Evolutionary conservation across 345 rosid genomes (phyloP).

Genomic region (Brassica incana): DNA sequence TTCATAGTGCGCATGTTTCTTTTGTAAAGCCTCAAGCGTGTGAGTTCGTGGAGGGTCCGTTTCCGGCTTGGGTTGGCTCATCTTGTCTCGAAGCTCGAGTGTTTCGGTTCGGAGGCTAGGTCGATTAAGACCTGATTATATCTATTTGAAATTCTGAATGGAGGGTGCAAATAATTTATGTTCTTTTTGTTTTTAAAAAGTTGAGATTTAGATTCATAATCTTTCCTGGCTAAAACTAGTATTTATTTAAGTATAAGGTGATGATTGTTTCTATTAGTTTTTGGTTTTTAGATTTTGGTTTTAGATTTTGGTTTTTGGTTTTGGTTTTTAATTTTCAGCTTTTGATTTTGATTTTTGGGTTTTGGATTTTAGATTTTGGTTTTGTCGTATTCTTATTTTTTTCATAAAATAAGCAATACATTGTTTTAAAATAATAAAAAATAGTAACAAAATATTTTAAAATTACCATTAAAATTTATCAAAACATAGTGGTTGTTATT

Average conservation of each 20-base stretch:
- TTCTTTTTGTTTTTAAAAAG: background rate
- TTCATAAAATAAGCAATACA: no score
- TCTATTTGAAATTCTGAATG: background rate
- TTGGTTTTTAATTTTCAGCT: no score
- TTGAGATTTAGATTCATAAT: background rate
- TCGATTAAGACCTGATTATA: background rate
- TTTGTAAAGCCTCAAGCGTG: constrained; percentile 46
- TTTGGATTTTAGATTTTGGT: no score
- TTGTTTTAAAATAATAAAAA: no score
- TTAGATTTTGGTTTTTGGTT: no score
- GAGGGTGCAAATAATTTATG: background rate
- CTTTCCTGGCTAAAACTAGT: background rate
- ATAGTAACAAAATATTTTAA: no score
- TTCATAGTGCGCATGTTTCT: constrained; percentile 50
- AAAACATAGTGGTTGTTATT: no score
- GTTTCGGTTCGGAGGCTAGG: background rate
- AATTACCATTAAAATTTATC: no score
- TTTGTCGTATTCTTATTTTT: no score
- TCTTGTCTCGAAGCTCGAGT: background rate
- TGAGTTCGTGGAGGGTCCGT: constrained; percentile 18
- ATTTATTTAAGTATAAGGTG: background rate
- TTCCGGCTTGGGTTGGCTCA: background rate
- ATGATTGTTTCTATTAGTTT: no score
- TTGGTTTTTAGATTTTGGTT: no score
- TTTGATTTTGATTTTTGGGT: no score